Percentiles rank a stretch among this genome's conserved stretches.
Conservation (phyloP, 2,329 filamentous ascomycete genomes). For the Trichoderma guizhouense region DNA sequence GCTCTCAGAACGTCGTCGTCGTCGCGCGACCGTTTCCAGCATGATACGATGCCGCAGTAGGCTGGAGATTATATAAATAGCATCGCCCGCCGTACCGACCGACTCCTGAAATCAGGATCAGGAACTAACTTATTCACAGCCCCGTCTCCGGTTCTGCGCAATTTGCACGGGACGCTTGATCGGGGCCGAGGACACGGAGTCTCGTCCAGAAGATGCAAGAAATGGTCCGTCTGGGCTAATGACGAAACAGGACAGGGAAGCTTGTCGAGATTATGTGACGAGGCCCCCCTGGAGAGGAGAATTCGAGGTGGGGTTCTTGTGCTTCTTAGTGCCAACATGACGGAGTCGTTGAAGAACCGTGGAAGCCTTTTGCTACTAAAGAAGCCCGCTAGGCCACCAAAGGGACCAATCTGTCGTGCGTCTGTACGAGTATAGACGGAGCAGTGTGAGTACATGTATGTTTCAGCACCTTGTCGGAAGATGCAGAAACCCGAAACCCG, state of each 20-base stretch:
- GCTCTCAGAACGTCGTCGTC: background rate
- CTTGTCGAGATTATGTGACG: conserved; percentile 17
- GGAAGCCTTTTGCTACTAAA: background rate
- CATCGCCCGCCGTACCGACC: background rate
- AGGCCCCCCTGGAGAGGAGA: conserved; percentile 4
- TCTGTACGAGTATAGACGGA: background rate
- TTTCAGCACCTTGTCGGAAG: background rate
- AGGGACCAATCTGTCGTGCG: background rate
- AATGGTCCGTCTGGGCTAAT: conserved; percentile 1
- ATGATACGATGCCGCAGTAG: background rate
- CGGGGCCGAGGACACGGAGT: conserved; percentile 7
- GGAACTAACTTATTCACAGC: background rate
- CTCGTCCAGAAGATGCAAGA: background rate
- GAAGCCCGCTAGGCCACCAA: background rate
- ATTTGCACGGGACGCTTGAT: conserved; percentile 3
- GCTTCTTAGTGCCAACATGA: background rate
- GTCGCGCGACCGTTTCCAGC: conserved; percentile 7
- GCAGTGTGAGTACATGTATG: background rate
- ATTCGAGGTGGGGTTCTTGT: conserved; percentile 4
- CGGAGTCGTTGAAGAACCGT: background rate
- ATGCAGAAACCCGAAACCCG: background rate
- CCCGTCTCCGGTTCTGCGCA: conserved; percentile 11
- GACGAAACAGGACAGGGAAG: conserved; percentile 13
- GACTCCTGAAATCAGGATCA: conserved; percentile 11
- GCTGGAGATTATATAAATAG: conserved; percentile 6